These are phyloP conservation scores for Oldenlandia corymbosa DNA, from an alignment of 257 asterid genomes.

Conservation along the genomic window DNA sequence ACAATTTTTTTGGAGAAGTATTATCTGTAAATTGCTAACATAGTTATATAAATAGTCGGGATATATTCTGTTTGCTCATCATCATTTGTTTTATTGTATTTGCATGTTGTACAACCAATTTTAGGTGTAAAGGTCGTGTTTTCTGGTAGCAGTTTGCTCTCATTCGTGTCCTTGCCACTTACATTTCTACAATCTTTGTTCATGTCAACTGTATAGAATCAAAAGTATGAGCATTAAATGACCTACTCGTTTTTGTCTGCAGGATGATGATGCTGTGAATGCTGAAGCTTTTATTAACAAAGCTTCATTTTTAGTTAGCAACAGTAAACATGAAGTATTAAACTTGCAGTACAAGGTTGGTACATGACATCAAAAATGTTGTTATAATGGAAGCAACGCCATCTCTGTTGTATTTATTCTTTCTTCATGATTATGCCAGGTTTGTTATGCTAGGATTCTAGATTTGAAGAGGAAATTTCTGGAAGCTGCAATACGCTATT, in stretches of 20 bases:
- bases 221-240: background rate
- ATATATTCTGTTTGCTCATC: background rate
- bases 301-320: conserved; percentile 95
- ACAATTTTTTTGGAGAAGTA: background rate
- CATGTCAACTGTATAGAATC: background rate
- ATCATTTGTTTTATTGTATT: background rate
- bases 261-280: conserved; percentile 98
- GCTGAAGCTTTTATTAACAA: conserved; percentile 97
- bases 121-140: background rate
- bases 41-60: background rate
- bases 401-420: conserved; percentile 2
- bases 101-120: background rate
- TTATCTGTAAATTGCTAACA: conserved; percentile 1
- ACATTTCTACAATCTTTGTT: background rate
- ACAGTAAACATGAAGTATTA: conserved; percentile 83
- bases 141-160: background rate
- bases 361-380: conserved; percentile 4
- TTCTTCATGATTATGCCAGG: conserved; percentile 39
- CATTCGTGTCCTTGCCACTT: background rate
- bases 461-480: conserved; percentile 95
- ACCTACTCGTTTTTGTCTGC: conserved; percentile 21
- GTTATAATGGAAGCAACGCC: conserved; percentile 1
- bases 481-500: conserved; percentile 98
- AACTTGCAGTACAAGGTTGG: conserved; percentile 88
- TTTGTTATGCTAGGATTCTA: conserved; percentile 91